Conservation (phyloP, 495 filamentous ascomycete genomes). For the Arthonia radiata region DNA sequence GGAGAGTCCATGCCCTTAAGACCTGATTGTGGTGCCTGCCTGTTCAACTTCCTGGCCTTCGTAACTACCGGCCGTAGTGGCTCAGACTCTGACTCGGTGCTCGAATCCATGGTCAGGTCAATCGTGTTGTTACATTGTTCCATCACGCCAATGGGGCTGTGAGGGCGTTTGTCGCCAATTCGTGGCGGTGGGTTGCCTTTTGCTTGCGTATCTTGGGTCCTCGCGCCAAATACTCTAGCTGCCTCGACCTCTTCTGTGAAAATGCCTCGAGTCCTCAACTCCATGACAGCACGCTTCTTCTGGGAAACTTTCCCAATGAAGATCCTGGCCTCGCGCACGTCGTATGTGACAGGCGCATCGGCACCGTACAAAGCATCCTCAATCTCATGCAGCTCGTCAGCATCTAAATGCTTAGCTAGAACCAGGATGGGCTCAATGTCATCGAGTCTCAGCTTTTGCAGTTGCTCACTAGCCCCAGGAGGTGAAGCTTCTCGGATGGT, state of each 20-base stretch:
- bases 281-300: constrained; percentile 45
- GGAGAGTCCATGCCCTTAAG: constrained; percentile 1
- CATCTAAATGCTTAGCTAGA: constrained; percentile 39
- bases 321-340: constrained; percentile 44
- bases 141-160: too few species aligned
- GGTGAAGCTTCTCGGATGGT: too few species aligned
- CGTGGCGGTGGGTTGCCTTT: constrained; percentile 6
- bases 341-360: constrained; percentile 38
- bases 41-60: background rate
- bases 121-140: constrained; percentile 1
- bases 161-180: too few species aligned
- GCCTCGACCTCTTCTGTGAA: constrained; percentile 28
- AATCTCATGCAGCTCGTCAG: constrained; percentile 31
- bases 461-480: too few species aligned
- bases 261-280: constrained; percentile 40
- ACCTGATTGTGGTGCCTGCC: constrained; percentile 6
- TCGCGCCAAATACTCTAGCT: constrained; percentile 1
- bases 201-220: constrained; percentile 8
- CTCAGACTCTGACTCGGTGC: constrained; percentile 12
- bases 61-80: background rate
- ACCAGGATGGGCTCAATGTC: constrained; percentile 50
- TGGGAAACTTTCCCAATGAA: constrained; percentile 47
- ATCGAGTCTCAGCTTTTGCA: too few species aligned
- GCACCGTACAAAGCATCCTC: constrained; percentile 33
- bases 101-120: constrained; percentile 1